Evolutionary conservation across 2,329 filamentous ascomycete species (phyloP), one percentile per base, ranked within the genome.

Genomic region (Apiospora malaysiana): DNA sequence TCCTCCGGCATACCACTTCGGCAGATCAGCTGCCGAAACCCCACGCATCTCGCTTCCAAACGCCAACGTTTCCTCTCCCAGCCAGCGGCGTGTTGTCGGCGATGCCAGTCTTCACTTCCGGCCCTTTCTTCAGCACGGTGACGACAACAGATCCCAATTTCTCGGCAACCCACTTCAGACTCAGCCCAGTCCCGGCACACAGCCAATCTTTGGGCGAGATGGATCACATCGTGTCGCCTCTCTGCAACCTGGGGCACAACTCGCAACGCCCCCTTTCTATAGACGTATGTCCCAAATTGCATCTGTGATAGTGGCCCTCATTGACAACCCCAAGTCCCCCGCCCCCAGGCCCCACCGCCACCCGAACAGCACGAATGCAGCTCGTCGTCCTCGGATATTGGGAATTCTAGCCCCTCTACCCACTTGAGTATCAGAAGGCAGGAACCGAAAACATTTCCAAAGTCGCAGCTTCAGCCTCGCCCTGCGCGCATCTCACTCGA

Each of bases 41-140:
- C 73, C 74, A 14, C 76, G 73, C 51, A 40, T 76, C 45, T 77
- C 77, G 1, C 69, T 78, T 9, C 74, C 77, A 6, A 66, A 71
- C 18, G 68, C 56, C 56, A 56, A 70, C 14, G 68, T 65, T 43
- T 37, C 59, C 32, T 68, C 70, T 23, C 72, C 63, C 49, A 72
- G 72, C 25, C 73, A 72, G 56, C 69, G 68, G 51, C 77, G 77
- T 25, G 73, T 79, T 6, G 32, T 80, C 9, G 76, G 76, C 25
- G 79, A 80, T 74, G 78, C 78, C 18, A 79, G 78, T 42, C 78
- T 77, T 70, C 76, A 80, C 69, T 80, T 80, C 65, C 74, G 74
- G 37, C 73, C 75, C 5, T 75, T 75, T 43, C 18, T 70, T 21
- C 46, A 68, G 0, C 76, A 70, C 27, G 72, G 74, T 25, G 69